Base-by-base conservation (phyloP, 2,329 filamentous ascomycete genomes). In the Colletotrichum gigasporum region DNA sequence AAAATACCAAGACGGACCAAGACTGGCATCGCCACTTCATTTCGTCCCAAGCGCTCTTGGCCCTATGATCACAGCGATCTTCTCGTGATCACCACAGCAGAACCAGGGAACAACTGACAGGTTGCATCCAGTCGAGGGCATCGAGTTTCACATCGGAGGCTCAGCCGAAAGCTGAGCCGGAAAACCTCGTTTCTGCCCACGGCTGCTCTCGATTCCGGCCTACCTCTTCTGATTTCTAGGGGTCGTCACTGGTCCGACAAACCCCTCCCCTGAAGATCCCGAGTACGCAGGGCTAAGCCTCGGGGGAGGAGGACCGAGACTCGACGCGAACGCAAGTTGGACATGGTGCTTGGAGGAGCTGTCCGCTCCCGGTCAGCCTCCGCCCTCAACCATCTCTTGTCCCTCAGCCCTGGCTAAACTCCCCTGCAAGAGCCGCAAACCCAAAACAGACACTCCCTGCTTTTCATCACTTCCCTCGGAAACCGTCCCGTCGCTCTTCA, bases 401-500 rank as follows among this genome's bases (percentile, higher is more conserved):
- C 14, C 11, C 50, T 51, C 48, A 62, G 58, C 62, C 62, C 42
- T 65, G 56, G 58, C 57, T 24, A 48, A 28, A 63, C 32, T 45
- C 42, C 42, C 61, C 54, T 66, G 61, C 55, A 37, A 52, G 64
- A 65, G 64, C 61, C 64, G 54, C 64, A 65, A 64, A 52, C 22
- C 50, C 44, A 65, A 65, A 60, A 65, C 64, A 61, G 54, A 61
- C 48, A 45, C 14, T 24, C 42, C 54, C 48, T 32, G 20, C 37
- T 22, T 58, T 42, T 51, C 41, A 50, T 52, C 50, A 57, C 58
- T 55, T 65, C 57, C 32, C 18, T 30, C 26, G 14, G 62, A 56
- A 47, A 32, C 35, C 57, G 35, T 63, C 35, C 48, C 50, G 32
- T 63, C 32, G 18, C 44, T 55, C 30, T 55, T 47, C 47, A 41